Conservation (phyloP, 768 basidiomycete genomes). For the Lyophyllum atratum region DNA sequence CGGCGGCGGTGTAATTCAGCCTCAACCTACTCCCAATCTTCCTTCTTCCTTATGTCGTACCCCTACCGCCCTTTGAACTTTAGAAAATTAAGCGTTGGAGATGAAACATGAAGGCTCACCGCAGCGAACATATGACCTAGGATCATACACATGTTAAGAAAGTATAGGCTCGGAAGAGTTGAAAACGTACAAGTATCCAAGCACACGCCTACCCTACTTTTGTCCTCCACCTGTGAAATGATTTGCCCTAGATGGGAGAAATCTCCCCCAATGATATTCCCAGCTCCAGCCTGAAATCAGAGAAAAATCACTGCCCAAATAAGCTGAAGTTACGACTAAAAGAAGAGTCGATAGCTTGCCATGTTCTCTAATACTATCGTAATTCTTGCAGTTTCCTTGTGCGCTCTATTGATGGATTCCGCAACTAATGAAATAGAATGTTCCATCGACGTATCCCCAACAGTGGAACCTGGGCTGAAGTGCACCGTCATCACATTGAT, state of each 20-base stretch:
- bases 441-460: constrained; percentile 62
- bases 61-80: constrained; percentile 46
- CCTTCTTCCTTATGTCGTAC: constrained; percentile 75
- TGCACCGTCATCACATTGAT: not conserved
- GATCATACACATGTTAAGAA: not conserved
- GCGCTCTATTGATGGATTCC: constrained; percentile 72
- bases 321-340: not conserved
- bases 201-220: constrained; percentile 77
- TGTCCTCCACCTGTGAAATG: constrained; percentile 71
- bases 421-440: constrained; percentile 68
- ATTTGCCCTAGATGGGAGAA: constrained; percentile 71
- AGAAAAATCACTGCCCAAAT: not conserved
- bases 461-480: constrained; percentile 76
- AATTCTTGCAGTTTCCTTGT: constrained; percentile 56
- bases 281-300: constrained; percentile 64
- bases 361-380: constrained; percentile 82
- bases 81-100: not conserved
- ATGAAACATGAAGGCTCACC: constrained; percentile 35
- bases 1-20: not conserved
- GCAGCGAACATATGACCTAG: constrained; percentile 80
- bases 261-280: constrained; percentile 74
- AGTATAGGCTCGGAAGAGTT: not conserved
- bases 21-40: constrained; percentile 67
- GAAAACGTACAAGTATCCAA: constrained; percentile 73
- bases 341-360: constrained; percentile 39